Conservation (phyloP, 1,139 yeast species). For the Magnusiomyces suaveolens region DNA sequence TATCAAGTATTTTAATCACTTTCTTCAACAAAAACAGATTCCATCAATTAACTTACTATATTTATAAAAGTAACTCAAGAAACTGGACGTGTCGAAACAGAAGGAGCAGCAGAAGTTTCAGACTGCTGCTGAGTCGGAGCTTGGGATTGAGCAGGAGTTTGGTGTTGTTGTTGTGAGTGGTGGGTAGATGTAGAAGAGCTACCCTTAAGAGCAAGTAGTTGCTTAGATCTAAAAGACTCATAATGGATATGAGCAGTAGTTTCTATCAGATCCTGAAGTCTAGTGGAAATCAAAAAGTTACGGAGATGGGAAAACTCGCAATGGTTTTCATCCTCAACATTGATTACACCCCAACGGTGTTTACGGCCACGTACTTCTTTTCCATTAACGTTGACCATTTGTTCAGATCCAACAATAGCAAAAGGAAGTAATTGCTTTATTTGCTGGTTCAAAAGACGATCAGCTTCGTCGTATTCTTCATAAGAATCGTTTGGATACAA, state of each 20-base stretch:
- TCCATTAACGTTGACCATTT: constrained; percentile 55
- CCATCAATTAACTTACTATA: too few relatives aligned
- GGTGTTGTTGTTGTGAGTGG: background rate
- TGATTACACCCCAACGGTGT: constrained; percentile 87
- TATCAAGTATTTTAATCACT: background rate
- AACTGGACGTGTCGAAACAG: background rate
- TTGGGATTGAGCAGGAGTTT: background rate
- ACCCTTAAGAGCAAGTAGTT: constrained; percentile 87
- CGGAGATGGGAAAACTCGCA: constrained; percentile 92
- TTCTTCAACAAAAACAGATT: too few relatives aligned
- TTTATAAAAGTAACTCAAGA: too few relatives aligned
- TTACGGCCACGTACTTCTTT: constrained; percentile 80
- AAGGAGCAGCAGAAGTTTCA: background rate
- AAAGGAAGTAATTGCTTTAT: constrained; percentile 67
- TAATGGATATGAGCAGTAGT: constrained; percentile 83
- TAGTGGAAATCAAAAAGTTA: constrained; percentile 90
- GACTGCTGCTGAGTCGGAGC: background rate
- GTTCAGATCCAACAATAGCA: constrained; percentile 92
- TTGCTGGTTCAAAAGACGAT: constrained; percentile 31
- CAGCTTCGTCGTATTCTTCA: constrained; percentile 59
- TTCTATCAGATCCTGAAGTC: constrained; percentile 90
- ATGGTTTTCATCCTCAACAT: constrained; percentile 80
- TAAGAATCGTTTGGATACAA: constrained; percentile 85
- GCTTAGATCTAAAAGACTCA: constrained; percentile 88
- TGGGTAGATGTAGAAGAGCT: constrained; percentile 41